phyloP scores from a whole-genome alignment of 768 basidiomycete species.

The Paxillus ammoniavirescens region DNA sequence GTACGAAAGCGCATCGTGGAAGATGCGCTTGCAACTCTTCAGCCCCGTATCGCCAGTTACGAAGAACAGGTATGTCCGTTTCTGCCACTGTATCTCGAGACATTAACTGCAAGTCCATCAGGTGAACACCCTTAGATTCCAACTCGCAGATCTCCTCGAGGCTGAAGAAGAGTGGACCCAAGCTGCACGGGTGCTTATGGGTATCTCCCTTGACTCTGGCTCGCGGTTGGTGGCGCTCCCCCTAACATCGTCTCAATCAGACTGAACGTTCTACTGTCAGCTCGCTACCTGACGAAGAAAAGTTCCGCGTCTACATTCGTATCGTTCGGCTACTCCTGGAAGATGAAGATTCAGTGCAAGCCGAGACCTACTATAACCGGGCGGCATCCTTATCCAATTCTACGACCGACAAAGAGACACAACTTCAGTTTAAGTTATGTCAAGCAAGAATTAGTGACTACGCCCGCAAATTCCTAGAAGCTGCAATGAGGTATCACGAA shows the following conservation, averaged over 20 bases:
- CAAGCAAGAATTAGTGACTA: conserved; percentile 96
- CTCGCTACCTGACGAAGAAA: conserved; percentile 75
- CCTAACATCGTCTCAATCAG: not conserved
- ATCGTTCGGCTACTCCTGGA: conserved; percentile 93
- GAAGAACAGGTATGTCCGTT: conserved; percentile 81
- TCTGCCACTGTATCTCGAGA: conserved; percentile 3
- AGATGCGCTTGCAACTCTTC: conserved; percentile 66
- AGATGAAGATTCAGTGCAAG: conserved; percentile 95
- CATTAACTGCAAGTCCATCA: conserved; percentile 30
- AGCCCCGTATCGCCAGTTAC: conserved; percentile 83
- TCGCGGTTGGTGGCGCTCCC: conserved; percentile 56
- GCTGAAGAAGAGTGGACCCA: conserved; percentile 91
- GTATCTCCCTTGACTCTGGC: conserved; percentile 87
- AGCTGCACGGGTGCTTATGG: conserved; percentile 89
- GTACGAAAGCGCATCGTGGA: conserved; percentile 72
- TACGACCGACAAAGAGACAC: conserved; percentile 73
- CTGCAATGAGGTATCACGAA: conserved; percentile 92
- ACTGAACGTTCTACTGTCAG: conserved; percentile 31
- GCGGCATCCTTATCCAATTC: conserved; percentile 88
- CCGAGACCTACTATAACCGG: conserved; percentile 97
- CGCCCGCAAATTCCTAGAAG: conserved; percentile 89
- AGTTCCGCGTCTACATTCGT: conserved; percentile 86
- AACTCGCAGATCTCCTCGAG: conserved; percentile 90
- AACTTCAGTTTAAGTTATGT: conserved; percentile 85
- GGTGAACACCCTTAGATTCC: conserved; percentile 81